Evolutionary conservation across 140 eudicot genomes (phyloP), one percentile per base, ranked within the genome.

Genomic region (Senecio squalidus): DNA sequence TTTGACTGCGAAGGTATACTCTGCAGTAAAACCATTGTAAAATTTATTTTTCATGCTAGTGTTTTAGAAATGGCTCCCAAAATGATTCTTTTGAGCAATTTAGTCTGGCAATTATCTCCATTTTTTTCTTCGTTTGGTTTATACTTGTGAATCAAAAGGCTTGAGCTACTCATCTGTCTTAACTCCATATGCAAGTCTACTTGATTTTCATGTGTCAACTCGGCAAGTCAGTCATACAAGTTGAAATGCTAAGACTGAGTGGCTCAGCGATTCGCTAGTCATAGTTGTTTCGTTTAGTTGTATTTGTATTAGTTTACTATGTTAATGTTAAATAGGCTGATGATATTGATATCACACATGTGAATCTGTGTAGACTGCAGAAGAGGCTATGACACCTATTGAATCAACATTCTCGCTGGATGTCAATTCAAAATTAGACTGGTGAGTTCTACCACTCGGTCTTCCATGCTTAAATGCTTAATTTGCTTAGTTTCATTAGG

Each of bases 381-480:
- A 83, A 76, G 98, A 86, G 79, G 98, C 98, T 31, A 92, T 92
- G 98, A 92, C 98, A n/a, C 98, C 98, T 52, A 92, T 92, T 67
- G 96, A 84, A 64, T 84, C 97, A 66, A 84, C 96, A 26, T 86
- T 86, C 72, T 91, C 98, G 1, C 78, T 92, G 36, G 95, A 92
- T 68, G 98, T 92, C 63, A 82, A 77, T 70, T 86, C 96, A 41
- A 86, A 87, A 51, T 61, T 92, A 69, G 84, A 87, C 64, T 91
- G 98, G 98, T 91, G 69, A 70, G 91, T 76, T 76, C 14, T 2
- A 41, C 58, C 40, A 34, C 27, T 16, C 22, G 30, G 1, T 17
- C 21, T 44, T 16, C 6, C 18, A 26, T 52, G 20, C 61, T 40
- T 40, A 40, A 4, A 3, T 8, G 15, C 2, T 9, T 11, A 40